Evolutionary conservation across 345 rosid genomes (phyloP).

Genomic region (Populus ilicifolia): DNA sequence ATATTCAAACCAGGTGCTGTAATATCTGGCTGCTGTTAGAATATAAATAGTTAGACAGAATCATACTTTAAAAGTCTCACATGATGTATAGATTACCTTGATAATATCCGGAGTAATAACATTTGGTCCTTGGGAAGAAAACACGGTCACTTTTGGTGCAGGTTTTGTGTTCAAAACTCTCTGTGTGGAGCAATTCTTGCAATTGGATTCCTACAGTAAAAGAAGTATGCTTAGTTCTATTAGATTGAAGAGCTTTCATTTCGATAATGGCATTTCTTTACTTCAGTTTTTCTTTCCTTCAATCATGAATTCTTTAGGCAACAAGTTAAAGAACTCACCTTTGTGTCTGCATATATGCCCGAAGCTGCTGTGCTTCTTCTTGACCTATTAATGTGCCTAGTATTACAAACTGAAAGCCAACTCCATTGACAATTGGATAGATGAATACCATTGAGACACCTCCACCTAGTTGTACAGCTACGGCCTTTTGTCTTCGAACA

Average conservation of each 20-base stretch:
- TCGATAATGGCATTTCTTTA: neutral
- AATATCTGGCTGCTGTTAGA: constrained; percentile 38
- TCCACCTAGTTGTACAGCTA: constrained; percentile 30
- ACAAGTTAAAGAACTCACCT: constrained; percentile 25
- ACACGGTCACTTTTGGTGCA: constrained; percentile 39
- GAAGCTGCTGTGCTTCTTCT: constrained; percentile 38
- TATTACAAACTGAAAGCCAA: constrained; percentile 39
- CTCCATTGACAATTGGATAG: constrained; percentile 29
- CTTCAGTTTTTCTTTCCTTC: neutral
- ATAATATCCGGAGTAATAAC: constrained; percentile 40
- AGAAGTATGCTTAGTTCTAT: neutral
- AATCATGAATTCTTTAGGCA: neutral
- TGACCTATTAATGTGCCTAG: constrained; percentile 37
- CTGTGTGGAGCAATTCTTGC: constrained; percentile 36
- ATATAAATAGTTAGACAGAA: constrained; percentile 2
- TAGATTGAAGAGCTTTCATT: neutral
- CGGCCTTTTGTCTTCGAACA: constrained; percentile 23
- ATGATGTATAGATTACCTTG: constrained; percentile 27
- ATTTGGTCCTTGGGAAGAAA: constrained; percentile 51
- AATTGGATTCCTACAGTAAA: constrained; percentile 29
- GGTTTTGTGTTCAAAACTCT: constrained; percentile 32
- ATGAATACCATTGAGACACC: constrained; percentile 47
- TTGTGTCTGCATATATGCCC: constrained; percentile 31
- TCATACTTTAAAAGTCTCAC: neutral
- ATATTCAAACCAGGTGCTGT: constrained; percentile 48